phyloP scores from a whole-genome alignment of 176 grass and related monocot genomes.

The maize (Zea mays) region DNA sequence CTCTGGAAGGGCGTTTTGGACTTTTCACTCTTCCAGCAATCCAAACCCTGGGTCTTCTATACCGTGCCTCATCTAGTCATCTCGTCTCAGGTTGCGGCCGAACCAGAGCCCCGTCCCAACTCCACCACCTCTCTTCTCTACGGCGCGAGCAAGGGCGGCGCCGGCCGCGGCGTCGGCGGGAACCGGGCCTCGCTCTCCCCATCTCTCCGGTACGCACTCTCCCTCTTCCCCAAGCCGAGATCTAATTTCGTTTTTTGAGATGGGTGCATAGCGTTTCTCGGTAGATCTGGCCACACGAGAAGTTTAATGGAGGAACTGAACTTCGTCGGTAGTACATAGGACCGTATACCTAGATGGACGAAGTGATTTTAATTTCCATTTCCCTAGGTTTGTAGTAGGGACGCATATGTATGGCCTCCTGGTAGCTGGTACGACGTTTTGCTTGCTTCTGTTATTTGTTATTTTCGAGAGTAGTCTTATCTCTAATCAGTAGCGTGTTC shows the following conservation, averaged over 20 bases:
- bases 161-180: conserved; percentile 26
- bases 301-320: background rate
- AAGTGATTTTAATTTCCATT: background rate
- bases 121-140: background rate
- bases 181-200: background rate
- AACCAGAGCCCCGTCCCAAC: background rate
- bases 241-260: background rate
- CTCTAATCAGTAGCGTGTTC: background rate
- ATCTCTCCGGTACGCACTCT: background rate
- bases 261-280: background rate
- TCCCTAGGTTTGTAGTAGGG: background rate
- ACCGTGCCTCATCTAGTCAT: background rate
- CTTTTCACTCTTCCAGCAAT: background rate
- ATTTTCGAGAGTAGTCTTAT: background rate
- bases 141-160: conserved; percentile 7
- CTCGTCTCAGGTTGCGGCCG: background rate
- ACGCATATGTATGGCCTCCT: background rate
- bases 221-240: background rate
- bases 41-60: background rate
- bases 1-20: background rate
- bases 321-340: background rate
- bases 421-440: background rate
- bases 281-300: background rate
- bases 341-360: background rate
- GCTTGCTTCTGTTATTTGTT: background rate